These are phyloP conservation scores for Nectriaceae sp. DNA, from an alignment of 2,329 filamentous ascomycete genomes.

Conservation along the genomic window DNA sequence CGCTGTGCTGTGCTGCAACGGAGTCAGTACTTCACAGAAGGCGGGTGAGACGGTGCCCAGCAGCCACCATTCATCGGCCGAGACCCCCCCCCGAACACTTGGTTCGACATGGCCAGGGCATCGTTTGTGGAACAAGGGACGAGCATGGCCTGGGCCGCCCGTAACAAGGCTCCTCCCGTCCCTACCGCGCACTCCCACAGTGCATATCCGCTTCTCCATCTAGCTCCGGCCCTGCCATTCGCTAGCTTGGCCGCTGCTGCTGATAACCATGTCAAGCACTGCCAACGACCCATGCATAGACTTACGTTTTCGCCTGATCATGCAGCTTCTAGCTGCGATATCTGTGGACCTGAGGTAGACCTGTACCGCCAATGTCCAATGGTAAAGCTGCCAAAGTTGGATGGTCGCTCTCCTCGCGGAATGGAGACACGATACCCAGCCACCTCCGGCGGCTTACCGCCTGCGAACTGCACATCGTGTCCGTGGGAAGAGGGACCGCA, in stretches of 20 bases:
- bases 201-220: slow-evolving; percentile 12
- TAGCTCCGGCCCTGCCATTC: slow-evolving; percentile 4
- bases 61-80: slow-evolving; percentile 8
- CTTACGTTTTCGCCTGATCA: slow-evolving; percentile 6
- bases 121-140: slow-evolving; percentile 11
- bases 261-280: slow-evolving; percentile 4
- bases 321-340: slow-evolving; percentile 9
- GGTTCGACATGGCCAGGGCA: slow-evolving; percentile 7
- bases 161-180: slow-evolving; percentile 39
- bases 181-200: slow-evolving; percentile 28
- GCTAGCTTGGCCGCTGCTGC: not conserved
- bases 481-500: slow-evolving; percentile 1
- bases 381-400: not conserved
- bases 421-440: slow-evolving; percentile 3
- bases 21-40: too few relatives aligned
- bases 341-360: slow-evolving; percentile 14
- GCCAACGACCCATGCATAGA: slow-evolving; percentile 2
- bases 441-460: slow-evolving; percentile 4
- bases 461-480: slow-evolving; percentile 9
- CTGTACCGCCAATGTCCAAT: slow-evolving; percentile 1
- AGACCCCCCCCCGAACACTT: slow-evolving; percentile 9
- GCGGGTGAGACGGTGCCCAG: slow-evolving; percentile 8
- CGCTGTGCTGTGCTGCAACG: not conserved
- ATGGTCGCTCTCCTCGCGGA: not conserved
- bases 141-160: slow-evolving; percentile 25